Evolutionary conservation across 768 basidiomycete genomes (phyloP).

Genomic region (Tulasnella sp.): DNA sequence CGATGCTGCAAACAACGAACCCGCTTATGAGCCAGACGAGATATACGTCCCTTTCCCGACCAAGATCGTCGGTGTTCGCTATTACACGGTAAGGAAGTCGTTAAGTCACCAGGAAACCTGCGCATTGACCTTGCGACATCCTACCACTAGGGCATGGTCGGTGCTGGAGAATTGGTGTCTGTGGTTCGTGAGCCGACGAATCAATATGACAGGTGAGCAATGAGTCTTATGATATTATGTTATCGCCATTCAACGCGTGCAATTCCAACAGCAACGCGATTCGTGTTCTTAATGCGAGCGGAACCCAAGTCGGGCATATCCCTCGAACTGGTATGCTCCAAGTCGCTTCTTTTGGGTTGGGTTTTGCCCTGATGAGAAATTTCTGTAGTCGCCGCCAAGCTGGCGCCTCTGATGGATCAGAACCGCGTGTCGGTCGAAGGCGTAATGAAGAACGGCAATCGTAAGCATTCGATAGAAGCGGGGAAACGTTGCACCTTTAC

Average conservation of each 20-base stretch:
- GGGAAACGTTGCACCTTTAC: neutral
- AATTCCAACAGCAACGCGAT: conserved; percentile 66
- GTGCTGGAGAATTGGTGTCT: conserved; percentile 73
- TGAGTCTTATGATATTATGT: neutral
- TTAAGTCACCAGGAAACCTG: neutral
- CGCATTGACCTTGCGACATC: neutral
- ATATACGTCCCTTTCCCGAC: conserved; percentile 62
- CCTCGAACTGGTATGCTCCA: conserved; percentile 49
- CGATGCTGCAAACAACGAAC: conserved; percentile 43
- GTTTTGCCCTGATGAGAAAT: neutral
- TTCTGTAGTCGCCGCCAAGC: conserved; percentile 52
- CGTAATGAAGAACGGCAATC: conserved; percentile 66
- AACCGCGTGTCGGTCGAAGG: conserved; percentile 72
- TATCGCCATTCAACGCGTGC: neutral
- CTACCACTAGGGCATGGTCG: conserved; percentile 65
- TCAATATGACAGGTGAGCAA: conserved; percentile 55
- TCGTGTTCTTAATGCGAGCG: conserved; percentile 76
- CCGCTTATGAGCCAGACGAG: conserved; percentile 58
- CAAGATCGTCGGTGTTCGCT: conserved; percentile 80
- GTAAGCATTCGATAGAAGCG: conserved; percentile 44
- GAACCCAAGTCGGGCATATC: conserved; percentile 79
- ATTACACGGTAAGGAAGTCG: conserved; percentile 53
- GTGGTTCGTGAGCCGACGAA: conserved; percentile 70
- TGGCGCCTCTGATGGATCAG: conserved; percentile 74
- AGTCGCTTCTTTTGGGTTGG: neutral